A percentile compares a stretch with the other conserved stretches of the same genome.
Evolutionary conservation across 2,329 filamentous ascomycete genomes (phyloP).

Genomic region (Xylariales sp.): DNA sequence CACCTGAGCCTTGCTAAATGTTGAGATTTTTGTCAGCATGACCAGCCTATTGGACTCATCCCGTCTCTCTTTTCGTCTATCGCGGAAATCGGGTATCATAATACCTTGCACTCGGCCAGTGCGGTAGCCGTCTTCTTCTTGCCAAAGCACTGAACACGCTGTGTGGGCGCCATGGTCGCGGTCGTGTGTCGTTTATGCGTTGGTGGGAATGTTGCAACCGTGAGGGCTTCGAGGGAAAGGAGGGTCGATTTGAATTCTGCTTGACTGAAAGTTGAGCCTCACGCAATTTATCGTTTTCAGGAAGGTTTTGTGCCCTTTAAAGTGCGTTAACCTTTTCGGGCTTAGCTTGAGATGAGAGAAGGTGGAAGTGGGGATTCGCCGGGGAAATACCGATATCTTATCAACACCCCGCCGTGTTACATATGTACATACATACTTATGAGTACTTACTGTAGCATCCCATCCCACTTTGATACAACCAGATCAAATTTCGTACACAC

Average conservation of each 20-base stretch:
- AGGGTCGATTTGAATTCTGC: constrained; percentile 11
- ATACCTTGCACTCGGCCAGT: constrained; percentile 93
- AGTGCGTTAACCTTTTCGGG: constrained; percentile 17
- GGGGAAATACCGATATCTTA: constrained; percentile 8
- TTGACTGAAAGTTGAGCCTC: constrained; percentile 13
- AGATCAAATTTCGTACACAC: too few relatives aligned
- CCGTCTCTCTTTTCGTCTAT: too few relatives aligned
- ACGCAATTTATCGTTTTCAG: constrained; percentile 20
- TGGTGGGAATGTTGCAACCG: constrained; percentile 16
- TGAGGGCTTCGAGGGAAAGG: constrained; percentile 11
- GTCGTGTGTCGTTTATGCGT: constrained; percentile 14
- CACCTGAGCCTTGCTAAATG: constrained; percentile 47
- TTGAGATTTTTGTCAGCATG: constrained; percentile 14
- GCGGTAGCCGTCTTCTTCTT: constrained; percentile 92
- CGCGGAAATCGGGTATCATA: too few relatives aligned
- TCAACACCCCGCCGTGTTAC: not conserved
- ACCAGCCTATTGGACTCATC: too few relatives aligned
- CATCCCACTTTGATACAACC: too few relatives aligned
- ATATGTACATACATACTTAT: too few relatives aligned
- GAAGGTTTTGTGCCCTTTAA: constrained; percentile 21
- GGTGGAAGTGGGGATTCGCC: constrained; percentile 5
- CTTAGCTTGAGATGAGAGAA: not conserved
- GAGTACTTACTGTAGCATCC: too few relatives aligned
- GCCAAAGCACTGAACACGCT: constrained; percentile 97
- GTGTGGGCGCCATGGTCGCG: constrained; percentile 69